Percentiles rank a stretch among this genome's conserved stretches.
phyloP scores from a whole-genome alignment of 208 protist species.

The Leishmania gerbilli region DNA sequence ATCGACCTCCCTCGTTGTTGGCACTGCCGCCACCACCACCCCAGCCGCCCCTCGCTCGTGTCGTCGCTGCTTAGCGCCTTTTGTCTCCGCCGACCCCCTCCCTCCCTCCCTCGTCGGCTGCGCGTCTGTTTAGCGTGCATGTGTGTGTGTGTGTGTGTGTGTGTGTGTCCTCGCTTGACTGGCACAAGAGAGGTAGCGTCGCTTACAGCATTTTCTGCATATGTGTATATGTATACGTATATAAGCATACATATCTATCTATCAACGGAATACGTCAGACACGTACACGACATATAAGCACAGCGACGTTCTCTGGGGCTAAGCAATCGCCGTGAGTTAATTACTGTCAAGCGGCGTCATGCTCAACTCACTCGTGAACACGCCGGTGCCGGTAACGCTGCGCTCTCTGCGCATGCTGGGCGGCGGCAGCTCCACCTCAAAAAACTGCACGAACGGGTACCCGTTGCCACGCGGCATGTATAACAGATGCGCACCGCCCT shows the following conservation, averaged over 20 bases:
- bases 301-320: not conserved
- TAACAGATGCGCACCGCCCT: not conserved
- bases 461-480: not conserved
- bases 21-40: not conserved
- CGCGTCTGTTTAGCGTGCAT: not conserved
- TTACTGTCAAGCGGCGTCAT: not conserved
- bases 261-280: not conserved
- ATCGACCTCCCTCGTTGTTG: conserved; percentile 7
- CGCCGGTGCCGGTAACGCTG: conserved; percentile 19
- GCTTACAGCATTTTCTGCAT: not conserved
- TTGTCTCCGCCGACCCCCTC: not conserved
- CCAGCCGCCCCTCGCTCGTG: not conserved
- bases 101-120: not conserved
- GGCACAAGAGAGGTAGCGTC: not conserved
- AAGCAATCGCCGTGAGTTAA: not conserved
- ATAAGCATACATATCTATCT: too few relatives aligned
- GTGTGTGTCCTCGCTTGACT: not conserved
- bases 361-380: conserved; percentile 8
- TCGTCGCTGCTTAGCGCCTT: not conserved
- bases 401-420: conserved; percentile 23
- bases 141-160: not conserved
- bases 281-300: not conserved
- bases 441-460: not conserved
- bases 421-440: conserved; percentile 16
- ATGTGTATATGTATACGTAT: too few relatives aligned